Conservation (phyloP, 805 yeast genomes). For the Yarrowia bubula region DNA sequence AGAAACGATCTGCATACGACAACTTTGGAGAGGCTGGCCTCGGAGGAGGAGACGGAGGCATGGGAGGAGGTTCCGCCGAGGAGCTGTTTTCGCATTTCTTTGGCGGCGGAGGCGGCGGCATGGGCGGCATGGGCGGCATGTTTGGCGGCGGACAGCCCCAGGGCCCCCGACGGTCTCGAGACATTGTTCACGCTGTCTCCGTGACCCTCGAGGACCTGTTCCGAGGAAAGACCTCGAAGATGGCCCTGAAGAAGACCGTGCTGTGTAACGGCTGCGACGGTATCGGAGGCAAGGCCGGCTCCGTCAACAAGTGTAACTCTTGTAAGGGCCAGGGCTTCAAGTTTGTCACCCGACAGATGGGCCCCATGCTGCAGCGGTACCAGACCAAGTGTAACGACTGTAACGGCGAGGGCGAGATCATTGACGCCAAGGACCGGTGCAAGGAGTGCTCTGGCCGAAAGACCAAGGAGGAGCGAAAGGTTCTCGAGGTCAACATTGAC, state of each 20-base stretch:
- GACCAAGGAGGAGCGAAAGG: conserved; percentile 82
- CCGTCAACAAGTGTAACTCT: conserved; percentile 77
- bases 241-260: conserved; percentile 89
- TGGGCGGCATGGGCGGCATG: conserved; percentile 41
- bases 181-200: conserved; percentile 81
- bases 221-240: conserved; percentile 90
- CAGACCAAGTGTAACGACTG: conserved; percentile 92
- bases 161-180: conserved; percentile 87
- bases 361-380: conserved; percentile 98
- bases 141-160: conserved; percentile 55
- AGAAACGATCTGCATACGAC: conserved; percentile 88
- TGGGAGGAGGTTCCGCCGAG: conserved; percentile 65
- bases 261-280: conserved; percentile 89
- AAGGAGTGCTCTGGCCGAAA: conserved; percentile 84
- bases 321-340: conserved; percentile 93
- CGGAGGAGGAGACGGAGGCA: conserved; percentile 68
- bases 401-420: conserved; percentile 86
- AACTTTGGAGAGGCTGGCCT: conserved; percentile 92
- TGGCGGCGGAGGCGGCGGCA: conserved; percentile 53
- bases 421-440: conserved; percentile 86
- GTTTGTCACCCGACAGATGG: conserved; percentile 96
- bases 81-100: conserved; percentile 80
- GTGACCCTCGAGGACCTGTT: conserved; percentile 90
- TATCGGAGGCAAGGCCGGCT: conserved; percentile 91
- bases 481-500: conserved; percentile 88